Evolutionary conservation across 2,329 filamentous ascomycete genomes (phyloP).

Genomic region (Sordariomycetes sp.): DNA sequence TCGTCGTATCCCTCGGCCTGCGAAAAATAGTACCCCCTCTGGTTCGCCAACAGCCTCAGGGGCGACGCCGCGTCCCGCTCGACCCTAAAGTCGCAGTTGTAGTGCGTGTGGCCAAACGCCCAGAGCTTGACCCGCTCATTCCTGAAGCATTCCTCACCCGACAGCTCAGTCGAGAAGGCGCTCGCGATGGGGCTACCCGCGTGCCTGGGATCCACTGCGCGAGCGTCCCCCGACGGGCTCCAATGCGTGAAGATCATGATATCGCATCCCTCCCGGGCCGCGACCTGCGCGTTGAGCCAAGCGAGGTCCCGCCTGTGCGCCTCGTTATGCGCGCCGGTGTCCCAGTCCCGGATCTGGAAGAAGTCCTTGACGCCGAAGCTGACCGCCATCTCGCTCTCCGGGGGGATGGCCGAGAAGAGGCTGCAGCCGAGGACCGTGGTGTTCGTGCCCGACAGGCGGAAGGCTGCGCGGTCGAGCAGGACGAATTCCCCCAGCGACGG

Average conservation of each 20-base stretch:
- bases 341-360: conserved; percentile 30
- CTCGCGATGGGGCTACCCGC: conserved; percentile 14
- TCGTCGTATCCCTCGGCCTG: conserved; percentile 22
- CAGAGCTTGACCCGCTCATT: conserved; percentile 25
- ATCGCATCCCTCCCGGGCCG: conserved; percentile 7
- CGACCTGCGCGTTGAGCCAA: conserved; percentile 29
- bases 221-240: conserved; percentile 23
- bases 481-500: conserved; percentile 23
- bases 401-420: conserved; percentile 35
- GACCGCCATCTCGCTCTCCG: conserved; percentile 23
- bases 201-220: conserved; percentile 23
- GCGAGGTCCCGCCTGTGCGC: conserved; percentile 25
- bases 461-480: conserved; percentile 21
- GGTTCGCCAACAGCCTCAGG: conserved; percentile 8
- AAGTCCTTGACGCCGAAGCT: conserved; percentile 39
- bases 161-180: conserved; percentile 29
- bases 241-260: conserved; percentile 31
- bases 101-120: conserved; percentile 39
- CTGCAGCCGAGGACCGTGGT: conserved; percentile 24
- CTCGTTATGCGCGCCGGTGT: conserved; percentile 21
- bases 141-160: conserved; percentile 23
- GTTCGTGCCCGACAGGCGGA: conserved; percentile 12
- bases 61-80: conserved; percentile 8
- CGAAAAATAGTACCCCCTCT: conserved; percentile 22
- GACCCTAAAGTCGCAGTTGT: conserved; percentile 26